Base-by-base conservation (phyloP, 495 filamentous ascomycete genomes). In the Neurospora sp. region DNA sequence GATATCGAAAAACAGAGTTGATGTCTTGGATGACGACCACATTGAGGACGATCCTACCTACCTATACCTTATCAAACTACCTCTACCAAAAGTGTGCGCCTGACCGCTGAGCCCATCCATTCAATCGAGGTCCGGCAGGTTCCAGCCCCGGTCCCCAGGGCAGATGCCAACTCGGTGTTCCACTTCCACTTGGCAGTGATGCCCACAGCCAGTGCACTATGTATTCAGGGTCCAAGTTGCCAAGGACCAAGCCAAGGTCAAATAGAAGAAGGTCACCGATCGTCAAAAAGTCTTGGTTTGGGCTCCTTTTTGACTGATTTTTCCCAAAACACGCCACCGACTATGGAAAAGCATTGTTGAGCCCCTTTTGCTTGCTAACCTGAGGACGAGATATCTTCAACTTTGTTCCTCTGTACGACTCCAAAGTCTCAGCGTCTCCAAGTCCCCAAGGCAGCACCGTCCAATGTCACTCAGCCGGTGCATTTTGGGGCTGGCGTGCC, bases 401-500 rank as follows among this genome's bases (percentile, higher is more conserved):
- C 12, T 53, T 41, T 40, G 61, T 38, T 42, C 44, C 68, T 77
- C 70, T 48, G 41, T 69, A 27, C n/a, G 69, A 48, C 31, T 48
- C n/a, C 16, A 40, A 48, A 27, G n/a, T n/a, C 53, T 35, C 69
- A 40, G 42, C 20, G 39, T 72, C 53, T 69, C 12, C 27, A 27
- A 27, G 35, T 37, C 35, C 35, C 4, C 17, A 17, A 40, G 38
- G 27, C 53, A 61, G 48, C 48, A 40, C 38, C 6, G 35, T 37
- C 40, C 44, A 27, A 35, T 40, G 79, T 79, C 77, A 70, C 75
- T 72, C 69, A 76, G 53, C 20, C 41, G 70, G 71, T 74, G 74
- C 70, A 39, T 77, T 70, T 68, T 77, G 69, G 70, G 71, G 40
- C 75, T 77, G 73, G 76, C 74, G 9, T 75, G 78, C 53, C 78